Base-by-base conservation (phyloP, 2,329 filamentous ascomycete genomes). In the Orbilia ellipsospora region DNA sequence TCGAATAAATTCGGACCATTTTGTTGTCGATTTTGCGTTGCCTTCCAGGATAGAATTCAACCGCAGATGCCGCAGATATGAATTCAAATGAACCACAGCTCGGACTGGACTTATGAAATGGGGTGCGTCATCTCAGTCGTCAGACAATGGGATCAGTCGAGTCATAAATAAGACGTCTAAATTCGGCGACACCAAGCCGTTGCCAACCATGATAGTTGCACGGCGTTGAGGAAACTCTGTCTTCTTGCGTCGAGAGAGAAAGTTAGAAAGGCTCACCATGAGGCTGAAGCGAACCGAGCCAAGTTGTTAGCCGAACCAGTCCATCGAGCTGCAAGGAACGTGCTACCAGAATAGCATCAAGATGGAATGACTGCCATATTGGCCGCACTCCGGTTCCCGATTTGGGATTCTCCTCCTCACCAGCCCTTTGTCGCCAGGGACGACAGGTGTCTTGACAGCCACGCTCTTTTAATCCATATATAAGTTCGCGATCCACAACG, bases 301-400 rank as follows among this genome's bases (percentile, higher is more conserved):
- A 31, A 40, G 16, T 1, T 63, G 26, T 59, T 60, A 75, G 61
- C 51, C 42, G 54, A 55, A 45, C 48, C 28, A 36, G 36, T 52
- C 42, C 12, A 16, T 56, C 16, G 48, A 7, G 45, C 52, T 69
- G 70, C 70, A 74, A 74, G 70, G 70, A 74, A 74, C 70, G 67
- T 61, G 69, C 28, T 55, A 73, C 31, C 68, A 57, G 66, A 74
- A 74, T 74, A 74, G 70, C 51, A 66, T 5, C 44, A 48, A 36
- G 31, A 36, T 28, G 48, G 50, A 52, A 28, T 57, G 56, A 67
- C 63, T 67, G 70, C 63, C 62, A 67, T 63, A 74, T 64, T 65
- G 70, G 60, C 57, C 66, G 15, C 42, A 36, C 57, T 10, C 15
- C 55, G 51, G 62, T 73, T 42, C 61, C 23, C 55, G 54, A 72